Evolutionary conservation across 176 grass and related monocot species (phyloP).

Genomic region (Eleusine coracana): DNA sequence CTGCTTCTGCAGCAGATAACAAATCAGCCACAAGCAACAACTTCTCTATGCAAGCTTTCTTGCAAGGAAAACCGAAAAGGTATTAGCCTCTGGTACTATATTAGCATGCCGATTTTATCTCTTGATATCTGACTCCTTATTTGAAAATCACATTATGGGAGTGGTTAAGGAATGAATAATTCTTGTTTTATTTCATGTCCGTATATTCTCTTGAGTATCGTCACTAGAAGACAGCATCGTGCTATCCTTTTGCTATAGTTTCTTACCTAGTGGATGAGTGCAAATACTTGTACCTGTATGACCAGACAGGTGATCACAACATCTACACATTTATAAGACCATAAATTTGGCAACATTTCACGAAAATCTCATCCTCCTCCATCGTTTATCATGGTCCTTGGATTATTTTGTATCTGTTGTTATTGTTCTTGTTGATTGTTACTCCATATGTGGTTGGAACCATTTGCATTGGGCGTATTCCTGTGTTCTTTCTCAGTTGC

Average conservation of each 20-base stretch:
- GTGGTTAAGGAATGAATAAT: background rate
- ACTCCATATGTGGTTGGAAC: slow-evolving; percentile 18
- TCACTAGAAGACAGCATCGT: background rate
- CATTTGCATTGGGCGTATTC: background rate
- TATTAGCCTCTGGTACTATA: slow-evolving; percentile 38
- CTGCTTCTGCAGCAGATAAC: slow-evolving; percentile 36
- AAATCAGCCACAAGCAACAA: slow-evolving; percentile 21
- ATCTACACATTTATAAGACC: background rate
- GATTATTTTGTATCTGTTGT: background rate
- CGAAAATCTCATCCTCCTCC: background rate
- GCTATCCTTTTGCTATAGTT: background rate
- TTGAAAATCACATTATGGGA: background rate
- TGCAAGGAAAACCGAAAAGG: slow-evolving; percentile 79
- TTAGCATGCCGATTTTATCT: slow-evolving; percentile 6
- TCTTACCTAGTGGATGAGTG: background rate
- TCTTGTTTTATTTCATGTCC: background rate
- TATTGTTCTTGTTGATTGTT: background rate
- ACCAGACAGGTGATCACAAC: slow-evolving; percentile 4
- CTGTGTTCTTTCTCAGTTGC: background rate
- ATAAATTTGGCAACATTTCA: slow-evolving; percentile 1
- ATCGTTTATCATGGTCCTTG: background rate
- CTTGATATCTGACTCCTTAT: slow-evolving; percentile 10
- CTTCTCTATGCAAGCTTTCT: slow-evolving; percentile 63
- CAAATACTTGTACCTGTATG: background rate
- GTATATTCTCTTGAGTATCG: background rate